phyloP scores from a whole-genome alignment of 192 early-diverging fungal genomes.

The Diversispora eburnea region DNA sequence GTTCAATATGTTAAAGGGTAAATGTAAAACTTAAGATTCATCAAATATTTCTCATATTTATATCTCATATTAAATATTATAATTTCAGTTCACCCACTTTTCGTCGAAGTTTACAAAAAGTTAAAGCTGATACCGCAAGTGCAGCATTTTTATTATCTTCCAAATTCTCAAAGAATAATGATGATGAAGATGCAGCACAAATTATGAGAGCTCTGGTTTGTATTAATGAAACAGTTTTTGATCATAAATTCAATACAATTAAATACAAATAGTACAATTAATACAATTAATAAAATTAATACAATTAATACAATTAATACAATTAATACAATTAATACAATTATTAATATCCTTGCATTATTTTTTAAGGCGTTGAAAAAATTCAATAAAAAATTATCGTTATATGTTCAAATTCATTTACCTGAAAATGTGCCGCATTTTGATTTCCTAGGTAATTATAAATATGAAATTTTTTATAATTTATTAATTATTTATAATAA shows the following conservation, averaged over 20 bases:
- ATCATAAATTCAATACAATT: too few species aligned
- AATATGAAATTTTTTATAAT: too few species aligned
- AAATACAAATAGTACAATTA: not conserved
- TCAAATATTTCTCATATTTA: not conserved
- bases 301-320: not conserved
- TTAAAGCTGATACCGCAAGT: conserved; percentile 46
- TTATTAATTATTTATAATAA: too few species aligned
- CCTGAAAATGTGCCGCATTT: conserved; percentile 72
- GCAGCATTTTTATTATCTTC: conserved; percentile 63
- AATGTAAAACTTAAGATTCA: not conserved
- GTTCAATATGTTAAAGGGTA: conserved; percentile 68
- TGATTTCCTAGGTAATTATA: conserved; percentile 39
- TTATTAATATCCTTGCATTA: not conserved
- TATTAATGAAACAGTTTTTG: not conserved
- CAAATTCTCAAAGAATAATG: conserved; percentile 41
- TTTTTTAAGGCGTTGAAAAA: conserved; percentile 55
- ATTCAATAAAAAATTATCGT: conserved; percentile 47
- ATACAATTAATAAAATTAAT: not conserved
- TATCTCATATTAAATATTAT: not conserved
- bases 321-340: not conserved
- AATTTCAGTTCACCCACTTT: conserved; percentile 47
- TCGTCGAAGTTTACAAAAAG: conserved; percentile 52
- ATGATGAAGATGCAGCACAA: conserved; percentile 60
- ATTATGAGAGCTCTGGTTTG: conserved; percentile 60
- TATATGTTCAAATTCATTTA: conserved; percentile 61